Conservation (phyloP, 768 basidiomycete species). For the Pulveroboletus sp. region DNA sequence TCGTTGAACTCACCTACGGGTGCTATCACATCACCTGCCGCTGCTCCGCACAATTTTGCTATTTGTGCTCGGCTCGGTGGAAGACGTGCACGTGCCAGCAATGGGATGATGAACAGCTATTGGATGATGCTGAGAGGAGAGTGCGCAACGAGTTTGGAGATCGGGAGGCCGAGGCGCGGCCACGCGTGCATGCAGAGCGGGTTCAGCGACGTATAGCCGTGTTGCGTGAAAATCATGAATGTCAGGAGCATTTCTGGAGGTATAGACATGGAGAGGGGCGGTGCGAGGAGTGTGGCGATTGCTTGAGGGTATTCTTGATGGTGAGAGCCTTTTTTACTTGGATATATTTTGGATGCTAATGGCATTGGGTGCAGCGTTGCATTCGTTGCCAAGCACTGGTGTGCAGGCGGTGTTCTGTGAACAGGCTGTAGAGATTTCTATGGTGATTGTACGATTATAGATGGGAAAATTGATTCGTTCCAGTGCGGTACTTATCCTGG, state of each 20-base stretch:
- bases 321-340: slow-evolving; percentile 34
- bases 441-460: not conserved
- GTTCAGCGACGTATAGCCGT: slow-evolving; percentile 27
- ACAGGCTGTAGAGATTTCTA: slow-evolving; percentile 24
- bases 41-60: slow-evolving; percentile 54
- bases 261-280: slow-evolving; percentile 40
- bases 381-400: slow-evolving; percentile 19
- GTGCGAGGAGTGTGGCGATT: slow-evolving; percentile 46
- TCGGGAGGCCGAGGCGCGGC: slow-evolving; percentile 10
- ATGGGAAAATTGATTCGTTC: not conserved
- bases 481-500: not conserved
- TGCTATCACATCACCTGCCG: slow-evolving; percentile 68
- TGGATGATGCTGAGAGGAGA: slow-evolving; percentile 24
- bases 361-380: slow-evolving; percentile 19
- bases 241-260: slow-evolving; percentile 44
- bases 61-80: slow-evolving; percentile 61
- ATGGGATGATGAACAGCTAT: slow-evolving; percentile 56
- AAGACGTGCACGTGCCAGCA: slow-evolving; percentile 59
- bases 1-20: slow-evolving; percentile 55
- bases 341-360: not conserved
- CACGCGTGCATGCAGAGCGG: slow-evolving; percentile 16
- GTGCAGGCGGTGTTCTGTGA: slow-evolving; percentile 28
- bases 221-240: slow-evolving; percentile 53
- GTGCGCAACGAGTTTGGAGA: slow-evolving; percentile 23
- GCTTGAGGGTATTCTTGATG: slow-evolving; percentile 43